Evolutionary conservation across 129 eudicot species (phyloP).

Genomic region (Deinandra increscens): DNA sequence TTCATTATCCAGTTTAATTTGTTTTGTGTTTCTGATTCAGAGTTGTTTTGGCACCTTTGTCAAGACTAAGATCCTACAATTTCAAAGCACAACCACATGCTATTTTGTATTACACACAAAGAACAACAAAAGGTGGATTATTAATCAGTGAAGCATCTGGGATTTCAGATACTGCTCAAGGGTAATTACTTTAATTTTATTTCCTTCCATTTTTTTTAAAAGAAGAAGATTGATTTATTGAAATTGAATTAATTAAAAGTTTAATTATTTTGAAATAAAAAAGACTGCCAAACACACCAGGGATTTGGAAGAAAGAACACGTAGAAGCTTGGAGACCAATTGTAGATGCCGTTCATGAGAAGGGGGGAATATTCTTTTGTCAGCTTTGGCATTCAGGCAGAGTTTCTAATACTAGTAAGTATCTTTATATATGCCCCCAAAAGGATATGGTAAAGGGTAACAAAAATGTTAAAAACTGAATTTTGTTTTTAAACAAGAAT

Average conservation of each 20-base stretch:
- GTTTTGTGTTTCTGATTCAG: neutral
- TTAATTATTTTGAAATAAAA: neutral
- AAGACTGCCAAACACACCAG: conserved; percentile 41
- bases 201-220: neutral
- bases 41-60: conserved; percentile 40
- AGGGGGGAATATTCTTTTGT: conserved; percentile 40
- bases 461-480: no score
- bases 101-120: conserved; percentile 42
- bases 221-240: neutral
- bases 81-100: conserved; percentile 45
- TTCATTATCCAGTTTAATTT: neutral
- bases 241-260: neutral
- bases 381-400: conserved; percentile 48
- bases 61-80: conserved; percentile 45
- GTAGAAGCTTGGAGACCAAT: conserved; percentile 44
- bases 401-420: conserved; percentile 36
- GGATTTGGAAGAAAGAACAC: conserved; percentile 43
- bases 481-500: no score
- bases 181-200: conserved; percentile 4
- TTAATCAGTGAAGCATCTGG: conserved; percentile 46
- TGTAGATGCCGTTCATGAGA: conserved; percentile 38
- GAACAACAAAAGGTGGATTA: conserved; percentile 42
- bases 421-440: no score
- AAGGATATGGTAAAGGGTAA: no score
- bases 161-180: conserved; percentile 43